Percentiles rank a stretch among this genome's conserved stretches.
Evolutionary conservation across 805 yeast species (phyloP).

Genomic region (Yarrowia sp.): DNA sequence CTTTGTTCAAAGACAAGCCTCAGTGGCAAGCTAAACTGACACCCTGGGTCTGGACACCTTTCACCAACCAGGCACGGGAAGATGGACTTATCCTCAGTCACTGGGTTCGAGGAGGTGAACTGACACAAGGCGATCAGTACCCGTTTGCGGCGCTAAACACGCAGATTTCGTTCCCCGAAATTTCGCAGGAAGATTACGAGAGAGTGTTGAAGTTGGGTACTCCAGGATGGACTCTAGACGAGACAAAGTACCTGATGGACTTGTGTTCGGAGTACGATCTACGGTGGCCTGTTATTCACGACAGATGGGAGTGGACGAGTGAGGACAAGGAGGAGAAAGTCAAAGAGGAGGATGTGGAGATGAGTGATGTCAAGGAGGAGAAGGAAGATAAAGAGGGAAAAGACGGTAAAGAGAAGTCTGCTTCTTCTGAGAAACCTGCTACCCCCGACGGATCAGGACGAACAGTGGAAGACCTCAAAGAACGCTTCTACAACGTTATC

Average conservation of each 20-base stretch:
- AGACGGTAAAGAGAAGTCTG: conserved; percentile 9
- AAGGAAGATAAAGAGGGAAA: conserved; percentile 14
- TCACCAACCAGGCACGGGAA: conserved; percentile 61
- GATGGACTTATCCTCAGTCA: conserved; percentile 68
- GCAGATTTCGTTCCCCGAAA: conserved; percentile 69
- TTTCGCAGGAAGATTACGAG: conserved; percentile 68
- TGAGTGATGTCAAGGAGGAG: conserved; percentile 17
- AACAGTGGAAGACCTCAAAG: conserved; percentile 80
- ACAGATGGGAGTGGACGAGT: conserved; percentile 58
- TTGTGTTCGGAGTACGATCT: conserved; percentile 62
- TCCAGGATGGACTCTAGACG: conserved; percentile 73
- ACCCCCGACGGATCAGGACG: conserved; percentile 48
- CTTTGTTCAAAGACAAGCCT: conserved; percentile 64
- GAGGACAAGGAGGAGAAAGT: conserved; percentile 7
- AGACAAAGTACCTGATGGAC: conserved; percentile 79
- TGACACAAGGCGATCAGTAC: conserved; percentile 55
- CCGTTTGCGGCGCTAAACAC: conserved; percentile 78
- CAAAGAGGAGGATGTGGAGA: conserved; percentile 16
- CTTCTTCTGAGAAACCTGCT: neutral
- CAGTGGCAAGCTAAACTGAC: conserved; percentile 68
- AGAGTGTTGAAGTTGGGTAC: conserved; percentile 49
- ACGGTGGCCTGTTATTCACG: conserved; percentile 73
- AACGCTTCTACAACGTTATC: conserved; percentile 75
- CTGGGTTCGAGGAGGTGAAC: conserved; percentile 79
- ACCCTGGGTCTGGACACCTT: conserved; percentile 79